Conservation (phyloP, 257 asterid genomes). For the Salvia rosmarinus region DNA sequence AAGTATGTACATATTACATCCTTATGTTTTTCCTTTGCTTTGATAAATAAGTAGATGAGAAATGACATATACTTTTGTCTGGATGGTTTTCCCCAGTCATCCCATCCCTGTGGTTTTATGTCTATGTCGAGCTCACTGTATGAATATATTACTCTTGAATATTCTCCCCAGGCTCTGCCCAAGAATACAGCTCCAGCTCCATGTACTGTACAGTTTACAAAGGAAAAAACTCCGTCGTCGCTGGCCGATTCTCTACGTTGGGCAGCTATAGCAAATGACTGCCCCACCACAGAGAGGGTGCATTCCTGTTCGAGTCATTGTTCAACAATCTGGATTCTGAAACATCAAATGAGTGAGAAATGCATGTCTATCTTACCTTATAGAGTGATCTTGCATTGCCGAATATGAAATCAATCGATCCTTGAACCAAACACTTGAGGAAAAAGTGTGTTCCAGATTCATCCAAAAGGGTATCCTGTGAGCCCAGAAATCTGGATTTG, state of each 20-base stretch:
- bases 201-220: conserved; percentile 49
- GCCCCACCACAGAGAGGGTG: conserved; percentile 45
- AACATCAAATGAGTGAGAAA: no score
- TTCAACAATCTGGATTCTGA: neutral
- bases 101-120: conserved; percentile 64
- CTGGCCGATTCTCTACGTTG: conserved; percentile 46
- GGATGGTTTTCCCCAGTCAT: conserved; percentile 42
- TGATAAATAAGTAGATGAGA: neutral
- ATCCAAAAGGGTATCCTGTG: conserved; percentile 80
- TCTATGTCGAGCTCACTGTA: conserved; percentile 42
- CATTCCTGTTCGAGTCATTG: conserved; percentile 44
- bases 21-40: neutral
- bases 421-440: conserved; percentile 61
- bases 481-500: conserved; percentile 58
- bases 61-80: conserved; percentile 41
- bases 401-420: conserved; percentile 66
- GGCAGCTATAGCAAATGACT: conserved; percentile 58
- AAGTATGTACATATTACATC: neutral
- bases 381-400: conserved; percentile 73
- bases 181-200: conserved; percentile 49
- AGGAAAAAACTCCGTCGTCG: conserved; percentile 65
- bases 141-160: conserved; percentile 55
- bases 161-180: conserved; percentile 87
- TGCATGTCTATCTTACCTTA: conserved; percentile 41
- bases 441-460: conserved; percentile 60